These are phyloP conservation scores for Coniochaeta ligniaria DNA, from an alignment of 2,329 filamentous ascomycete species.

Conservation along the genomic window DNA sequence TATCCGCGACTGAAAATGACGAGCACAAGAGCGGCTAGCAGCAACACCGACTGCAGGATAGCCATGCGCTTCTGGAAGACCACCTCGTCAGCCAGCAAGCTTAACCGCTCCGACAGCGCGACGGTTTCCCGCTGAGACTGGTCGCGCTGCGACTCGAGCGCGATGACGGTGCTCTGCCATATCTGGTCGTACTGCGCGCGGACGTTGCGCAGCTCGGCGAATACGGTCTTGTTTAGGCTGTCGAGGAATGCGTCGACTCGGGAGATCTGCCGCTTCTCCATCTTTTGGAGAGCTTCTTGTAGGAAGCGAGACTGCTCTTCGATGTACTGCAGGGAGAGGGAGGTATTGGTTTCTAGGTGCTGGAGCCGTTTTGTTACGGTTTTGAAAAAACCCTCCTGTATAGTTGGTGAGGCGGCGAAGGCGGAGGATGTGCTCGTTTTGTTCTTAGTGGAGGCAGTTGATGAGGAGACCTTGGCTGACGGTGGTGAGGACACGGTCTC, in stretches of 20 bases:
- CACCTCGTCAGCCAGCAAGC: slow-evolving; percentile 88
- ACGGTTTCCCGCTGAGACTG: slow-evolving; percentile 77
- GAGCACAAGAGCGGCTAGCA: slow-evolving; percentile 79
- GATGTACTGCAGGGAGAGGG: slow-evolving; percentile 88
- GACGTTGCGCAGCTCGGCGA: slow-evolving; percentile 70
- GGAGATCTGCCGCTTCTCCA: slow-evolving; percentile 80
- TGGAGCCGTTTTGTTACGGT: slow-evolving; percentile 88
- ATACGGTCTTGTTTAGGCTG: slow-evolving; percentile 78
- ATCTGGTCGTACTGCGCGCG: slow-evolving; percentile 89
- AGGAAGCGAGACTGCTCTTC: slow-evolving; percentile 91
- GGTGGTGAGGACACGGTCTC: not conserved
- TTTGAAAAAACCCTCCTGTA: slow-evolving; percentile 98
- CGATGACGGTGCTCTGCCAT: slow-evolving; percentile 91
- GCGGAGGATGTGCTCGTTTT: slow-evolving; percentile 33
- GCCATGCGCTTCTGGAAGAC: slow-evolving; percentile 84
- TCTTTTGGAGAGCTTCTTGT: slow-evolving; percentile 76
- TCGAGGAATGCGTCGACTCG: slow-evolving; percentile 78
- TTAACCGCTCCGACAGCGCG: slow-evolving; percentile 72
- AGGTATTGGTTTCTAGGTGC: slow-evolving; percentile 86
- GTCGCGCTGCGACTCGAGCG: slow-evolving; percentile 81
- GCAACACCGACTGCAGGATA: slow-evolving; percentile 80
- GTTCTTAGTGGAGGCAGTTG: slow-evolving; percentile 21
- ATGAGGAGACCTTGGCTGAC: slow-evolving; percentile 7
- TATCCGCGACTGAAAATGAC: slow-evolving; percentile 67
- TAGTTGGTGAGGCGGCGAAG: slow-evolving; percentile 62